Evolutionary conservation across 2,329 filamentous ascomycete genomes (phyloP), one percentile per base, ranked within the genome.

Genomic region (Karstenula rhodostoma): DNA sequence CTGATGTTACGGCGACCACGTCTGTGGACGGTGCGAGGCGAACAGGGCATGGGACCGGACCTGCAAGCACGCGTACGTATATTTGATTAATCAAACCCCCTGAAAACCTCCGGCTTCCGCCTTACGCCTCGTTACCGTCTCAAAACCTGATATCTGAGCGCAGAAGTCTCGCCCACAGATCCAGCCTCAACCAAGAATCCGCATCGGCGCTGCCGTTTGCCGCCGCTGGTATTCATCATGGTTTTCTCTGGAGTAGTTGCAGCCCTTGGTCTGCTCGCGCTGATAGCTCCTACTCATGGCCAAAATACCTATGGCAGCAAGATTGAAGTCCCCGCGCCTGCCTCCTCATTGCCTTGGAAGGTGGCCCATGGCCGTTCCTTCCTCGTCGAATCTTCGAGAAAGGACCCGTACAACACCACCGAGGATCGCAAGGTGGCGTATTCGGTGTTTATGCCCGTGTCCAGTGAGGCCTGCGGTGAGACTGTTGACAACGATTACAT

Each of bases 381-480:
- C 4, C 32, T 61, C 2, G 44, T 54, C 15, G 49, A 61, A 13
- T 33, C 54, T 9, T 44, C 37, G 17, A 53, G 58, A 10, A 44
- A 48, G 15, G 60, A 62, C 47, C 56, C 56, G 4, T 61, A 58
- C 46, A 50, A 52, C 29, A 7, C 17, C 9, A 32, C 19, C 17
- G 19, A 46, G 9, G 44, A 55, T 10, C 55, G 59, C 19, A 62
- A 58, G 43, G 42, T 59, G 10, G 52, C 43, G 8, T 43, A 52
- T 19, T 63, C 60, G 17, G 33, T 73, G 5, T 73, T 71, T 58
- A 54, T 72, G 56, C 72, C 69, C 32, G 42, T 73, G 3, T 37
- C 58, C 4, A 59, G 51, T 13, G 33, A 35, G 2, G 54, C 52
- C 1, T 73, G 69, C 43, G 53, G 48, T 6, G 56, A 29, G 0